A percentile compares a stretch with the other conserved stretches of the same genome.
Conservation (phyloP, 2,329 filamentous ascomycete species). For the Aureobasidium lini region DNA sequence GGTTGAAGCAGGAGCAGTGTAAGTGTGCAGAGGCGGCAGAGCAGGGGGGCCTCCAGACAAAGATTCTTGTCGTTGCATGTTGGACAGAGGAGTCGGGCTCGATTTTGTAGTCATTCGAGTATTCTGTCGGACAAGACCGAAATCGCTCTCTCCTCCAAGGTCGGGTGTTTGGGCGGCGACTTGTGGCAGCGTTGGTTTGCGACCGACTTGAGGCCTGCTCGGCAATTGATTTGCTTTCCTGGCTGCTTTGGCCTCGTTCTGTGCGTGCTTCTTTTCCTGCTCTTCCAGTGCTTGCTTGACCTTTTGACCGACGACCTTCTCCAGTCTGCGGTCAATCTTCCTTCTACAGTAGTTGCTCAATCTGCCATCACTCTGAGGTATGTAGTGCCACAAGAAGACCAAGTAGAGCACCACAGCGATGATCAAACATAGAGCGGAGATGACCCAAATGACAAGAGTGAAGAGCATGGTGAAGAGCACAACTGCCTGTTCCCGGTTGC, state of each 20-base stretch:
- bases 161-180: slow-evolving; percentile 47
- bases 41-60: slow-evolving; percentile 33
- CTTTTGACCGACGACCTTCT: slow-evolving; percentile 75
- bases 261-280: slow-evolving; percentile 50
- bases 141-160: slow-evolving; percentile 39
- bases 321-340: slow-evolving; percentile 81
- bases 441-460: slow-evolving; percentile 80
- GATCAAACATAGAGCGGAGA: slow-evolving; percentile 68
- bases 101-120: slow-evolving; percentile 40
- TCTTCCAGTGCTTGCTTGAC: slow-evolving; percentile 83
- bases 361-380: slow-evolving; percentile 72
- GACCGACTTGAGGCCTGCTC: slow-evolving; percentile 37
- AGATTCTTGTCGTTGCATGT: slow-evolving; percentile 30
- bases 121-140: slow-evolving; percentile 28
- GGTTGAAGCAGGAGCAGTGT: neutral
- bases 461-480: slow-evolving; percentile 89
- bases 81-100: slow-evolving; percentile 40
- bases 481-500: slow-evolving; percentile 70
- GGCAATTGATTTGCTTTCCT: slow-evolving; percentile 46
- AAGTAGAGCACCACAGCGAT: slow-evolving; percentile 71
- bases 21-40: neutral
- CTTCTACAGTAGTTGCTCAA: slow-evolving; percentile 80
- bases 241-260: slow-evolving; percentile 48
- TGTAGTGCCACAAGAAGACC: slow-evolving; percentile 86
- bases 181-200: slow-evolving; percentile 59